Evolutionary conservation across 139 green algal species (phyloP).

Genomic region (Closterium sp.): DNA sequence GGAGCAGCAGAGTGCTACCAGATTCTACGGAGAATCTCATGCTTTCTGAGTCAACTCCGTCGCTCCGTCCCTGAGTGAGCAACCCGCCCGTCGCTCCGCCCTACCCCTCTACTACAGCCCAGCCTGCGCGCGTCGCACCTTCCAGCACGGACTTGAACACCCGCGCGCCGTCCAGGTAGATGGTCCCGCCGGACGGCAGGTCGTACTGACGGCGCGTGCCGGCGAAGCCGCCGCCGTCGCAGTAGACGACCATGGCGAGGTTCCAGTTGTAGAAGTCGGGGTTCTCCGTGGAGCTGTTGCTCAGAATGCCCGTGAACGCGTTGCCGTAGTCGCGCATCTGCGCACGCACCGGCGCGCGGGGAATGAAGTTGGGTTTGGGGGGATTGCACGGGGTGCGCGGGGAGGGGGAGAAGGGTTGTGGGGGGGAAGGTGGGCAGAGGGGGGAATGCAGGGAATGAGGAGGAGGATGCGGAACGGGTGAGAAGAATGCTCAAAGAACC

Average conservation of each 20-base stretch:
- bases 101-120: too few species aligned
- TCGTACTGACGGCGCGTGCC: neutral
- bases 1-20: neutral
- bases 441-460: neutral
- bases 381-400: too few species aligned
- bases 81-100: too few species aligned
- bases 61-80: too few species aligned
- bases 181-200: neutral
- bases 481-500: neutral
- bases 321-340: neutral
- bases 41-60: too few species aligned
- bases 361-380: neutral
- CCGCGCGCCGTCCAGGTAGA: neutral
- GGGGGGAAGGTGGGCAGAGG: too few species aligned
- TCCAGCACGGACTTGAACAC: neutral
- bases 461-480: neutral
- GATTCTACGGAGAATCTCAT: too few species aligned
- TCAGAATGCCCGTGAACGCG: conserved; percentile 4
- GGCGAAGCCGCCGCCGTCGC: conserved; percentile 1
- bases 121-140: neutral
- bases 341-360: neutral
- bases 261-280: conserved; percentile 23
- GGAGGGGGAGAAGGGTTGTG: neutral
- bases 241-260: conserved; percentile 3
- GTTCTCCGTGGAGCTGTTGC: neutral